Base-by-base conservation (phyloP, 345 rosid genomes). In the Lepidium didymum region DNA sequence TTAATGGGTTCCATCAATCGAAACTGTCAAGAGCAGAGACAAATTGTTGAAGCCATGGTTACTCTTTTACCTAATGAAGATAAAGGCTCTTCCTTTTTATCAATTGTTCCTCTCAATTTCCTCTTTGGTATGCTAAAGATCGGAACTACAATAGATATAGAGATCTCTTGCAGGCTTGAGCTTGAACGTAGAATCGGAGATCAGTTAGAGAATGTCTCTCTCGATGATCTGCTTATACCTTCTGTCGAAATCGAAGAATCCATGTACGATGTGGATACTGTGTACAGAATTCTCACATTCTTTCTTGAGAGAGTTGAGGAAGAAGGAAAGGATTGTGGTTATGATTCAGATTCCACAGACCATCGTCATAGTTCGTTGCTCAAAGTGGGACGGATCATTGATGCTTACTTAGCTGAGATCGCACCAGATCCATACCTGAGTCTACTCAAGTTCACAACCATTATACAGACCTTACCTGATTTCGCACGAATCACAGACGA, bases 161-260 rank as follows among this genome's bases (percentile, higher is more conserved):
- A 62, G 6, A 41, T 80, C 34, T 75, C 86, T 35, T 83, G 81
- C 75, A 81, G 86, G 75, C 82, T 86, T 1, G 96, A 87, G 81
- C 81, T 92, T 0, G 98, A 92, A 64, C 79, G 71, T 49, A 74
- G 90, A 75, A 81, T 87, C 52, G 83, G 90, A 12, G 73, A 75
- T 35, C 76, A 83, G 70, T 70, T 92, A 29, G 96, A 92, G 54
- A 81, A 70, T 75, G 95, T 75, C 18, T 77, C 69, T 0, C 86
- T 92, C 2, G 92, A 89, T 63, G 96, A 92, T 76, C 80, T 92
- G 74, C 88, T 92, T 34, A 92, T 92, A 55, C 96, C 96, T 9
- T 87, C 87, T 43, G 75, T 85, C 15, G 78, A 76, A 25, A 69
- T 76, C 6, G 91, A 87, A 6, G 96, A 86, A 56, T 82, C 95